Evolutionary conservation across 306 rosid genomes (phyloP).

Genomic region (Spatholobus suberectus): DNA sequence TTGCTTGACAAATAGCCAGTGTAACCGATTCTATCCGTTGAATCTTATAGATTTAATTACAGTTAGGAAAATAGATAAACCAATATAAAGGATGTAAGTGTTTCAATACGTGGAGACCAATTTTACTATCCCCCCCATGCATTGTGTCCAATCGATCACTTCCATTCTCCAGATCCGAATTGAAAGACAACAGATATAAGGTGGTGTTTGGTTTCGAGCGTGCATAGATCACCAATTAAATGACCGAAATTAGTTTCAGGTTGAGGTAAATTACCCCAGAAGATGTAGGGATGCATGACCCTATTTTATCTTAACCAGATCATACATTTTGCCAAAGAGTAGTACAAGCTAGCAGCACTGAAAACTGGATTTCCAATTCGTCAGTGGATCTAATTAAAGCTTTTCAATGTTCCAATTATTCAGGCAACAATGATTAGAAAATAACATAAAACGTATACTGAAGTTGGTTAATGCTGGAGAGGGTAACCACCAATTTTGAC

Average conservation of each 20-base stretch:
- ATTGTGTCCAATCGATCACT: constrained; percentile 2
- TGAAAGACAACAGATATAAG: background rate
- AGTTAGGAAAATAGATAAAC: background rate
- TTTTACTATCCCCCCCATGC: background rate
- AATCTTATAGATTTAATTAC: background rate
- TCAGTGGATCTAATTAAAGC: background rate
- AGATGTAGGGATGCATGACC: background rate
- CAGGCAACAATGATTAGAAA: background rate
- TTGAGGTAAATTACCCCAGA: background rate
- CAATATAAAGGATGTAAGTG: background rate
- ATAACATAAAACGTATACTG: background rate
- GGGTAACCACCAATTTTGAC: background rate
- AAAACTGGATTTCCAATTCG: constrained; percentile 1
- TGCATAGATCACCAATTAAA: background rate
- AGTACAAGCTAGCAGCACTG: background rate
- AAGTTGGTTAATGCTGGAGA: background rate
- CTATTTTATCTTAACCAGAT: background rate
- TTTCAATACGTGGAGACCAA: background rate
- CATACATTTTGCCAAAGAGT: background rate
- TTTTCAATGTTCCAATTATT: background rate
- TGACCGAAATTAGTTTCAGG: background rate
- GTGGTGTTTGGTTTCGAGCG: background rate
- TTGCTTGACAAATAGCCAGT: constrained; percentile 2
- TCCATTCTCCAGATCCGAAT: background rate
- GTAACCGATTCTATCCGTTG: background rate